phyloP scores from a whole-genome alignment of 257 asterid species.

The Jasminum sambac region DNA sequence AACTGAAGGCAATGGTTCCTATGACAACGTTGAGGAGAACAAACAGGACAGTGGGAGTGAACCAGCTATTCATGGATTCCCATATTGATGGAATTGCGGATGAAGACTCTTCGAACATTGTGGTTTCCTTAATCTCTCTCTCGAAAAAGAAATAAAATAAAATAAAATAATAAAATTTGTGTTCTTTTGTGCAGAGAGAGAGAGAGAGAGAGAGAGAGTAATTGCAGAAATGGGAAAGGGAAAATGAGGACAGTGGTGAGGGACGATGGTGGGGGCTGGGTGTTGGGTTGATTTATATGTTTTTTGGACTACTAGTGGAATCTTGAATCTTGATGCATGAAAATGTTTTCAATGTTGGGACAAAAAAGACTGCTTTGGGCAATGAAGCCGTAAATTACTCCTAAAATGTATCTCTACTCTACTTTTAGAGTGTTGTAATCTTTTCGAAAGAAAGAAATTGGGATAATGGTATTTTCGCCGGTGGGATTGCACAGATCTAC shows the following conservation, averaged over 20 bases:
- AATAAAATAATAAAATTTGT: not conserved
- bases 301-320: not conserved
- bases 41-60: conserved; percentile 50
- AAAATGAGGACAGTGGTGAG: not conserved
- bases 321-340: not conserved
- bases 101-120: conserved; percentile 46
- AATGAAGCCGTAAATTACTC: too few species aligned
- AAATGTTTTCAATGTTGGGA: too few species aligned
- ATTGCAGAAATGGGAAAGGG: not conserved
- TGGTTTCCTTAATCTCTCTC: not conserved
- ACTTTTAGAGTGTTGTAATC: too few species aligned
- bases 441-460: too few species aligned
- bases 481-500: too few species aligned
- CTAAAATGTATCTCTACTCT: too few species aligned
- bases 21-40: conserved; percentile 49
- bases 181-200: not conserved
- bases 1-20: conserved; percentile 44
- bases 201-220: too few species aligned
- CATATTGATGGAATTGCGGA: conserved; percentile 42
- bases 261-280: not conserved
- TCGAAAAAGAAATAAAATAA: not conserved
- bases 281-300: not conserved
- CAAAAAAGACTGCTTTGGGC: too few species aligned
- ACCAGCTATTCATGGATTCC: conserved; percentile 54
- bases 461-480: too few species aligned